Conservation (phyloP, 2,329 filamentous ascomycete species). For the Orbilia blumenaviensis region DNA sequence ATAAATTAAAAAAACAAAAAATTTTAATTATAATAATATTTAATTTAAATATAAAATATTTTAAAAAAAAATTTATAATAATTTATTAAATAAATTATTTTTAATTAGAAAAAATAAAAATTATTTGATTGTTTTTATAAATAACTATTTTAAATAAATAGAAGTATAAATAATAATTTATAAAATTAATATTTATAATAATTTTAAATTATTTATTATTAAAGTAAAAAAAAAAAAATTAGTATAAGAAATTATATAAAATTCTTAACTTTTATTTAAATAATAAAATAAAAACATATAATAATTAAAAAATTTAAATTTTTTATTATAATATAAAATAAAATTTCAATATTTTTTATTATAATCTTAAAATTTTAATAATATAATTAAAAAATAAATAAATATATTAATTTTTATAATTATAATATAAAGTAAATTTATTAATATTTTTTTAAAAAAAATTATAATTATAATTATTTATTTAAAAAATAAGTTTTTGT, state of each 20-base stretch:
- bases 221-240: no score
- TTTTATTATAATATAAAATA: no score
- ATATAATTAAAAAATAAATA: no score
- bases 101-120: slow-evolving; percentile 2
- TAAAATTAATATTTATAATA: neutral
- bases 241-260: no score
- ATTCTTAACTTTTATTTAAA: no score
- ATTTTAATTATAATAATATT: neutral
- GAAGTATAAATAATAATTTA: neutral
- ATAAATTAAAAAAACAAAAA: neutral
- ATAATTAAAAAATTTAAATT: no score
- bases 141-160: neutral
- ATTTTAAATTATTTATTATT: neutral
- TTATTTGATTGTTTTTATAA: neutral
- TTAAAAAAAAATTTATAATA: slow-evolving; percentile 1
- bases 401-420: no score
- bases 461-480: neutral
- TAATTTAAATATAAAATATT: neutral
- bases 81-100: neutral
- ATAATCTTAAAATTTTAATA: no score
- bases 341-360: no score
- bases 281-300: no score
- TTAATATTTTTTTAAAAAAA: neutral
- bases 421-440: neutral
- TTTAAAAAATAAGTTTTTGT: neutral